Conservation (phyloP, 768 basidiomycete species). For the Neoboletus subvelutipes region DNA sequence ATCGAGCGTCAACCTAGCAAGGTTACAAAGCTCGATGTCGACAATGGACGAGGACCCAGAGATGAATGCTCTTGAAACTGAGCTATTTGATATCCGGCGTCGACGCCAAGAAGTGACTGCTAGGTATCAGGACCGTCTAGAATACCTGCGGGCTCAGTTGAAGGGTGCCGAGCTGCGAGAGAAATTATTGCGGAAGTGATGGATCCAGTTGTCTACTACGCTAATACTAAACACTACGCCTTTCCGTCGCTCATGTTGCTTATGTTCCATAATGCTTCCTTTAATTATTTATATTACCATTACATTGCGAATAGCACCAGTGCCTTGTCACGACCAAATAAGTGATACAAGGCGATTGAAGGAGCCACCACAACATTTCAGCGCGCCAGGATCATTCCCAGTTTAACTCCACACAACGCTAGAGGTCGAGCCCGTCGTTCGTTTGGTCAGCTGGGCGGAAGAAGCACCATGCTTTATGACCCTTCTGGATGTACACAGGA, state of each 20-base stretch:
- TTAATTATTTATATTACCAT: constrained; percentile 10
- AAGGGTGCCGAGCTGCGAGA: constrained; percentile 84
- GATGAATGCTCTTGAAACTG: constrained; percentile 44
- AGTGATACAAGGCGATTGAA: background rate
- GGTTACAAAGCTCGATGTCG: constrained; percentile 32
- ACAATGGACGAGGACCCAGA: constrained; percentile 38
- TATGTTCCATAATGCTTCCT: constrained; percentile 19
- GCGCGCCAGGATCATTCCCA: background rate
- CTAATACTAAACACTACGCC: constrained; percentile 1
- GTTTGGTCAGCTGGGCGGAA: background rate
- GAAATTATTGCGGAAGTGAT: constrained; percentile 65
- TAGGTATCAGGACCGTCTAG: constrained; percentile 74
- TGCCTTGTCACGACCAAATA: too few species aligned
- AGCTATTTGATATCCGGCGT: constrained; percentile 68
- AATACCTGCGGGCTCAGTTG: constrained; percentile 77
- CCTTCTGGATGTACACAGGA: constrained; percentile 23
- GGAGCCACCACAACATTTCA: background rate
- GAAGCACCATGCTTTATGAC: constrained; percentile 14
- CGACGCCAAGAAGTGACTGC: constrained; percentile 67
- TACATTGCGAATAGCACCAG: background rate
- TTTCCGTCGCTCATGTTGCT: constrained; percentile 10
- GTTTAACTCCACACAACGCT: background rate
- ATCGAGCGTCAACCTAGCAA: constrained; percentile 51
- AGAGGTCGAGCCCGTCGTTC: background rate
- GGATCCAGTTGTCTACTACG: background rate